Conservation (phyloP, 306 rosid species). For the Hippophae gyantsensis region DNA sequence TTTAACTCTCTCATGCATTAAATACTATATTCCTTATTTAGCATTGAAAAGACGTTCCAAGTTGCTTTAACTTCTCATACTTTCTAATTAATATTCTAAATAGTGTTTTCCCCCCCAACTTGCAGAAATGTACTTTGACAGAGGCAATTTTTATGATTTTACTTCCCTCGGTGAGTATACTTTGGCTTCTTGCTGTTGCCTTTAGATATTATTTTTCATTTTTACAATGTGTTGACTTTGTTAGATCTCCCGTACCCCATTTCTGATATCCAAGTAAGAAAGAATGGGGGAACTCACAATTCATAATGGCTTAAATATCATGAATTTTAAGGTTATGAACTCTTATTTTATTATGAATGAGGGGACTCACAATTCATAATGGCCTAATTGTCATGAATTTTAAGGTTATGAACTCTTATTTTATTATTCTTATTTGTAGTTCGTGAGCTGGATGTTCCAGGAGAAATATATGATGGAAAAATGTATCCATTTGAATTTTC, state of each 20-base stretch:
- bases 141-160: conserved; percentile 91
- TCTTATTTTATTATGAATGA: conserved; percentile 4
- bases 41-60: neutral
- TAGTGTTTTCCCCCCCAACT: conserved; percentile 16
- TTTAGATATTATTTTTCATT: neutral
- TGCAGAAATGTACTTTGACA: conserved; percentile 96
- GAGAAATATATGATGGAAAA: conserved; percentile 90
- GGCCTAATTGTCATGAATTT: too few relatives aligned
- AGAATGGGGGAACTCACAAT: too few relatives aligned
- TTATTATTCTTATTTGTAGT: conserved; percentile 41
- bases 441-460: conserved; percentile 95
- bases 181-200: conserved; percentile 11
- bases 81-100: conserved; percentile 6
- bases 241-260: neutral
- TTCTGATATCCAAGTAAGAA: too few relatives aligned
- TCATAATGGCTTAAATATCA: neutral
- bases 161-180: conserved; percentile 86
- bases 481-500: conserved; percentile 91
- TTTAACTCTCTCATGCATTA: neutral
- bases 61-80: neutral
- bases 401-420: neutral
- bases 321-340: too few relatives aligned
- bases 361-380: neutral
- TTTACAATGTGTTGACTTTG: neutral
- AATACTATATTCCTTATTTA: neutral